A percentile compares a stretch with the other conserved stretches of the same genome.
phyloP scores from a whole-genome alignment of 139 green algal genomes.

The Desmodesmus armatus region DNA sequence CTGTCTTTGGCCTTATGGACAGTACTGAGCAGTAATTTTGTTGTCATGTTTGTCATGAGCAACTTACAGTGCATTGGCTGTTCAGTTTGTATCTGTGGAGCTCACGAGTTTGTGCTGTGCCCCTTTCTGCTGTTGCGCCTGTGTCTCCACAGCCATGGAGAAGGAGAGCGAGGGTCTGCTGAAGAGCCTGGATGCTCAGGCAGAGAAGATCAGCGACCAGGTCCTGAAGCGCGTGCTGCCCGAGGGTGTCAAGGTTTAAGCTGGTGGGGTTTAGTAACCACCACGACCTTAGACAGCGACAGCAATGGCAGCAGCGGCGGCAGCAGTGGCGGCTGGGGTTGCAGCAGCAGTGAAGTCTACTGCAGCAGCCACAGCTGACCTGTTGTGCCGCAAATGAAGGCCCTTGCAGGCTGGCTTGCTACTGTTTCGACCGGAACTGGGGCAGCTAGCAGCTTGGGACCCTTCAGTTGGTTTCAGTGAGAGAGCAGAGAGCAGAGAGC shows the following conservation, averaged over 20 bases:
- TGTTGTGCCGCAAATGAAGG: no score
- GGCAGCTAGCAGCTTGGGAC: not conserved
- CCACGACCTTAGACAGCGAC: not conserved
- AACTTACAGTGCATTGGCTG: no score
- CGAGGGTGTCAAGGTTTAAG: constrained; percentile 82
- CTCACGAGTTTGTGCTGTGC: no score
- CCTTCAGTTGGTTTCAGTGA: no score
- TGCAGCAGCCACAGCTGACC: not conserved
- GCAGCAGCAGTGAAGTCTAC: not conserved
- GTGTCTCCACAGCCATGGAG: constrained; percentile 74
- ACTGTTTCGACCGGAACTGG: not conserved
- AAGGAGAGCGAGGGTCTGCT: constrained; percentile 82
- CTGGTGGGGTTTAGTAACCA: not conserved
- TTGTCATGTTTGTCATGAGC: no score
- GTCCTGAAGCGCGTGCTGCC: constrained; percentile 87
- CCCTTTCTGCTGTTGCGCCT: no score
- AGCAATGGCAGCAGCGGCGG: not conserved
- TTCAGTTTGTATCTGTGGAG: no score
- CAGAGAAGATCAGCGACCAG: constrained; percentile 82
- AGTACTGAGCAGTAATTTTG: no score
- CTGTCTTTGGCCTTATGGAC: no score
- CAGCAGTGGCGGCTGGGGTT: not conserved
- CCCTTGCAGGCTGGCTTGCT: no score
- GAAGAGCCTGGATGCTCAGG: constrained; percentile 78
- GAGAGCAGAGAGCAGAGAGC: not conserved